These are phyloP conservation scores for Fusarium sp. DNA, from an alignment of 2,329 filamentous ascomycete species.

Conservation along the genomic window DNA sequence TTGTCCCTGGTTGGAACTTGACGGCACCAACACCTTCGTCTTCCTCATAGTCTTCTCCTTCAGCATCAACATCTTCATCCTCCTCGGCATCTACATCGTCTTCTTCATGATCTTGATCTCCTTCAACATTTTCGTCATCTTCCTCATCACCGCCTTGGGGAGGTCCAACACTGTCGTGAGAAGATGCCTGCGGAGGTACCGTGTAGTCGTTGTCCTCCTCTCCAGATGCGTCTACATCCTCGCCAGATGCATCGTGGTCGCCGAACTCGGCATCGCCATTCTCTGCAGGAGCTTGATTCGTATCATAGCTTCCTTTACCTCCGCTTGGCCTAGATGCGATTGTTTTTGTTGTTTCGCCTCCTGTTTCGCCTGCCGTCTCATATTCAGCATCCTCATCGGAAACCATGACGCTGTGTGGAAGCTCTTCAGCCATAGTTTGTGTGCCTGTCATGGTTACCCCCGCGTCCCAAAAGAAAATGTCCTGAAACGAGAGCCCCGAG, in stretches of 20 bases:
- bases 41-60: constrained; percentile 53
- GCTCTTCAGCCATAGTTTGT: constrained; percentile 66
- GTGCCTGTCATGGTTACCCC: constrained; percentile 59
- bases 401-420: constrained; percentile 65
- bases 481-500: constrained; percentile 18
- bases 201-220: constrained; percentile 53
- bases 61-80: constrained; percentile 52
- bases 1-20: constrained; percentile 63
- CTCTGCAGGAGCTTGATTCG: constrained; percentile 28
- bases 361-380: constrained; percentile 48
- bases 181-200: constrained; percentile 41
- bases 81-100: constrained; percentile 43
- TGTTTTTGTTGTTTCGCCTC: constrained; percentile 41
- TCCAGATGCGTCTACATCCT: constrained; percentile 56
- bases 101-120: constrained; percentile 51
- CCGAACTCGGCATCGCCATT: constrained; percentile 50
- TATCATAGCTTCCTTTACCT: not conserved
- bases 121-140: constrained; percentile 41
- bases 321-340: constrained; percentile 33
- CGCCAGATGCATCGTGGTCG: constrained; percentile 55
- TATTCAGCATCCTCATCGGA: constrained; percentile 63
- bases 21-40: constrained; percentile 67
- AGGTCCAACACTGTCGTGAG: constrained; percentile 43
- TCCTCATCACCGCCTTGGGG: constrained; percentile 44
- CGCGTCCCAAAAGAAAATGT: constrained; percentile 38